Evolutionary conservation across 1,284 basidiomycete genomes (phyloP).

Genomic region (Austroboletus olivaceoglutinosus): DNA sequence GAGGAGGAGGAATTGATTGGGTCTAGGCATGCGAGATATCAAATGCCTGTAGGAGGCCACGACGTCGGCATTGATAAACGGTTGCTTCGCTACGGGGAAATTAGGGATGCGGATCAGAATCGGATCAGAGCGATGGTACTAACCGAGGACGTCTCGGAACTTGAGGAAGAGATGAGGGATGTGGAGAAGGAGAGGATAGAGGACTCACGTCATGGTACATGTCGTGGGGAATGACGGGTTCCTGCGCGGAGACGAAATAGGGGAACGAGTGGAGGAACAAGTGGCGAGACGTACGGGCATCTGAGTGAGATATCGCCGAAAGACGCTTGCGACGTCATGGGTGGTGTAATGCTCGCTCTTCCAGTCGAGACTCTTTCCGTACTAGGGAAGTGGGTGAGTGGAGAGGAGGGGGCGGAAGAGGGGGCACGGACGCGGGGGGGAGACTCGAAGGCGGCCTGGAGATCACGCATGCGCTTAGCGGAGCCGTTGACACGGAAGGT

Average conservation of each 20-base stretch:
- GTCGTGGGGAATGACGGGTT: constrained; percentile 86
- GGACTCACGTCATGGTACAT: constrained; percentile 81
- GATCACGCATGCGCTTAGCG: constrained; percentile 91
- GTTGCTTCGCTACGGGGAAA: constrained; percentile 53
- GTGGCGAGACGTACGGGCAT: constrained; percentile 72
- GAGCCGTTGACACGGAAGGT: constrained; percentile 95
- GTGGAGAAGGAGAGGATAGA: constrained; percentile 8
- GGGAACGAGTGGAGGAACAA: constrained; percentile 3
- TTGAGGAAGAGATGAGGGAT: constrained; percentile 34
- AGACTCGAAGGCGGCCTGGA: constrained; percentile 87
- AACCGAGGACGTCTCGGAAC: constrained; percentile 83
- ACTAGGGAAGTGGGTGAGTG: constrained; percentile 49
- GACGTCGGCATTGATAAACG: constrained; percentile 63
- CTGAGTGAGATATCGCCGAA: constrained; percentile 92
- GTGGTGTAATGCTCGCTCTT: constrained; percentile 80
- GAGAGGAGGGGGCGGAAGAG: not conserved
- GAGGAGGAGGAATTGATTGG: constrained; percentile 91
- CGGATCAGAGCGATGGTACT: constrained; percentile 29
- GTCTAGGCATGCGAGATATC: constrained; percentile 80
- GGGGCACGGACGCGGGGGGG: constrained; percentile 72
- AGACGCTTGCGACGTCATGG: constrained; percentile 96
- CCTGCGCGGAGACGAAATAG: constrained; percentile 44
- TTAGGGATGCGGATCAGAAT: constrained; percentile 5
- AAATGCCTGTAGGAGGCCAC: constrained; percentile 81
- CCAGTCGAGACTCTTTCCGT: constrained; percentile 94